These are phyloP conservation scores for Boletus speciosus DNA, from an alignment of 768 basidiomycete genomes.

Conservation along the genomic window DNA sequence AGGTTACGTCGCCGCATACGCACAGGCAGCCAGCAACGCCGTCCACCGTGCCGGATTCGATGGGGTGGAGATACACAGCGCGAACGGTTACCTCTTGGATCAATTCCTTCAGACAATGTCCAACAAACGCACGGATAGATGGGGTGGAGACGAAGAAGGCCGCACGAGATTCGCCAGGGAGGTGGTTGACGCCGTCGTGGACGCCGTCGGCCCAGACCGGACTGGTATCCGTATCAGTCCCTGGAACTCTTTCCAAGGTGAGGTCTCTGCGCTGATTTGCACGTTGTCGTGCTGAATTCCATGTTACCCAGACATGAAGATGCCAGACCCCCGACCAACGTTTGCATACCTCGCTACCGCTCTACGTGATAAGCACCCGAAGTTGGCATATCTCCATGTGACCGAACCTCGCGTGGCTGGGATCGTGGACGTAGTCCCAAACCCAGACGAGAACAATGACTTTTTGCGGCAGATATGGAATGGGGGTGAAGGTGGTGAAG, in stretches of 20 bases:
- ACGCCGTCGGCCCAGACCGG: conserved; percentile 51
- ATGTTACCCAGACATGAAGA: conserved; percentile 42
- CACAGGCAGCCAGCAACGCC: conserved; percentile 33
- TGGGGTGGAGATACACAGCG: conserved; percentile 43
- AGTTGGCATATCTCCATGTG: conserved; percentile 52
- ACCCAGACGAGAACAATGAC: conserved; percentile 34
- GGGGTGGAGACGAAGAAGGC: conserved; percentile 64
- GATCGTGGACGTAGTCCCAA: not conserved
- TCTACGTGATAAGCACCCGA: conserved; percentile 31
- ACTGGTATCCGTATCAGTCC: conserved; percentile 57
- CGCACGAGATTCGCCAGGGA: conserved; percentile 56
- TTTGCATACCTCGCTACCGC: conserved; percentile 48
- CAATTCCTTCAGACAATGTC: conserved; percentile 59
- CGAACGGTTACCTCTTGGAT: conserved; percentile 49
- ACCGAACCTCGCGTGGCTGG: conserved; percentile 38
- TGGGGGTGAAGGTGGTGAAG: conserved; percentile 21
- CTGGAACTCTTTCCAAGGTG: conserved; percentile 45
- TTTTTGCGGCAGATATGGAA: conserved; percentile 46
- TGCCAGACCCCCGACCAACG: conserved; percentile 52
- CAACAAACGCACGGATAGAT: conserved; percentile 60
- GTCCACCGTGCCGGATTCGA: conserved; percentile 42
- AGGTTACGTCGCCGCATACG: conserved; percentile 29
- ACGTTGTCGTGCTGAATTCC: not conserved
- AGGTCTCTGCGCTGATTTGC: not conserved
- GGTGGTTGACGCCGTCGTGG: conserved; percentile 47